Evolutionary conservation across 768 basidiomycete species (phyloP).

Genomic region (Russula sp.): DNA sequence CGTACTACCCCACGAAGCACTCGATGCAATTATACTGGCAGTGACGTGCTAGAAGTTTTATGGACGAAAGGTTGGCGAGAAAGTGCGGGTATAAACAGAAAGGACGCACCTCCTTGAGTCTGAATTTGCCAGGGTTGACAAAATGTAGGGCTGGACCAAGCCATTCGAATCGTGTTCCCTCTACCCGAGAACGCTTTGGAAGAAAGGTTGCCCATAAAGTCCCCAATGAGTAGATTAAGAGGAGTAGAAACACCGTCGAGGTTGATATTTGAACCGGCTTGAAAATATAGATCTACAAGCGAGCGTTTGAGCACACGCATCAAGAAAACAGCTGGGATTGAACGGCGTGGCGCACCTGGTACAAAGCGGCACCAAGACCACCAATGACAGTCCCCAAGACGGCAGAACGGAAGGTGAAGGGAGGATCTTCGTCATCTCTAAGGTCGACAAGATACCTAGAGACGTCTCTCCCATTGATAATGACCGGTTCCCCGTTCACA

Average conservation of each 20-base stretch:
- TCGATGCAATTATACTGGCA: conserved; percentile 54
- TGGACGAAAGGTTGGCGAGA: neutral
- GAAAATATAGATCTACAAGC: conserved; percentile 52
- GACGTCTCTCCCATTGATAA: conserved; percentile 46
- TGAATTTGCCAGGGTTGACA: conserved; percentile 57
- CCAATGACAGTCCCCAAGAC: conserved; percentile 56
- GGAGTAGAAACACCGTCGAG: conserved; percentile 55
- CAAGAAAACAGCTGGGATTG: neutral
- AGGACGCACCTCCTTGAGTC: conserved; percentile 52
- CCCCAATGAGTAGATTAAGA: conserved; percentile 53
- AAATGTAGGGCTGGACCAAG: conserved; percentile 45
- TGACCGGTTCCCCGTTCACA: conserved; percentile 33
- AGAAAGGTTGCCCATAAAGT: conserved; percentile 49
- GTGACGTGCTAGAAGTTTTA: conserved; percentile 48
- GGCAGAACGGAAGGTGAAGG: conserved; percentile 56
- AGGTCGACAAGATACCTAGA: conserved; percentile 54
- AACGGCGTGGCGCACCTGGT: conserved; percentile 44
- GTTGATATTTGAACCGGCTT: conserved; percentile 54
- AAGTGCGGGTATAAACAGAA: neutral
- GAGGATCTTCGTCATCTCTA: conserved; percentile 55
- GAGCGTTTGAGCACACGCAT: neutral
- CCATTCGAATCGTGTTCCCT: conserved; percentile 44
- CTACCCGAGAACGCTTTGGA: conserved; percentile 43
- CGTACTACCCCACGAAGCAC: conserved; percentile 51
- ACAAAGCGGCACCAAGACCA: conserved; percentile 54